Conservation (phyloP, 2,329 filamentous ascomycete species). For the Ilyonectria robusta region DNA sequence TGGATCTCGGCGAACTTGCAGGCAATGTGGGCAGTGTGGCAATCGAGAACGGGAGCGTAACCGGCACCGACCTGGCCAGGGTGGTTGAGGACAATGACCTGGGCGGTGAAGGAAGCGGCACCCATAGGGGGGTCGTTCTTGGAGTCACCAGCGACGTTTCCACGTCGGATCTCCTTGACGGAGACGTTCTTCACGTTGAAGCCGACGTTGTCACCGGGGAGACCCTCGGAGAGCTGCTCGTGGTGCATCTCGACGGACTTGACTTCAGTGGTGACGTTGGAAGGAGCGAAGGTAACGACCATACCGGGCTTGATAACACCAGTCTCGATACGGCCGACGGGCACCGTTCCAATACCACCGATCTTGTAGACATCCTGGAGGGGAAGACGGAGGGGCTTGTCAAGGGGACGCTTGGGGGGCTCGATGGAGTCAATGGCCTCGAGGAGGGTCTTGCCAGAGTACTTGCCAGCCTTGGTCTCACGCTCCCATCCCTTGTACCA, state of each 20-base stretch:
- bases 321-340: slow-evolving; percentile 99
- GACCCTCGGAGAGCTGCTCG: slow-evolving; percentile 96
- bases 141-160: slow-evolving; percentile 99
- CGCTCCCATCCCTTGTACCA: slow-evolving; percentile 99
- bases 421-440: slow-evolving; percentile 99
- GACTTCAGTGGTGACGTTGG: slow-evolving; percentile 99
- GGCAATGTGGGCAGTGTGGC: slow-evolving; percentile 99
- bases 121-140: slow-evolving; percentile 98
- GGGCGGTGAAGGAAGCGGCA: slow-evolving; percentile 96
- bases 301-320: slow-evolving; percentile 92
- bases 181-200: slow-evolving; percentile 99
- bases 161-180: slow-evolving; percentile 99
- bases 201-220: slow-evolving; percentile 99
- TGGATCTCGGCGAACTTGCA: slow-evolving; percentile 99
- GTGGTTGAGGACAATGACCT: slow-evolving; percentile 99
- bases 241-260: slow-evolving; percentile 99
- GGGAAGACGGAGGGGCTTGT: slow-evolving; percentile 99
- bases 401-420: slow-evolving; percentile 90
- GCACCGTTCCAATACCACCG: slow-evolving; percentile 99
- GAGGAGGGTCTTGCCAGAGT: slow-evolving; percentile 95
- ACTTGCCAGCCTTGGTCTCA: slow-evolving; percentile 90
- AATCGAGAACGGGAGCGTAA: slow-evolving; percentile 99
- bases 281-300: slow-evolving; percentile 98
- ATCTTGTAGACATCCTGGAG: slow-evolving; percentile 99
- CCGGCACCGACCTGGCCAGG: slow-evolving; percentile 99